Percentiles rank a stretch among this genome's conserved stretches.
These are phyloP conservation scores for Hysterangium stoloniferum DNA, from an alignment of 768 basidiomycete genomes.

Conservation along the genomic window DNA sequence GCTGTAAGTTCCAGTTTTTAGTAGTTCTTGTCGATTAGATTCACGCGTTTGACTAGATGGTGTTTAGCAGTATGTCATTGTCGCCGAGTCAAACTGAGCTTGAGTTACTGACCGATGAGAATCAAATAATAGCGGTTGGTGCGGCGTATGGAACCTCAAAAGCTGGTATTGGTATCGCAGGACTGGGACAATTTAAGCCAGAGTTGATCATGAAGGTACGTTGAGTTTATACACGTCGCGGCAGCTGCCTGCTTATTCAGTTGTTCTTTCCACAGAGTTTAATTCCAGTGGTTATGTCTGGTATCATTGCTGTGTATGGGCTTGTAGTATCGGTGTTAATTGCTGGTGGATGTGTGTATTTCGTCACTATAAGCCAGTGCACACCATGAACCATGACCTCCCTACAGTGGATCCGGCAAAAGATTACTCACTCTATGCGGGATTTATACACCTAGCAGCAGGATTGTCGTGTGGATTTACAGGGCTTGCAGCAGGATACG, in stretches of 20 bases:
- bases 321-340: conserved; percentile 94
- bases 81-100: too few relatives aligned
- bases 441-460: conserved; percentile 88
- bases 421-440: conserved; percentile 76
- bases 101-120: neutral
- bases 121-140: conserved; percentile 57
- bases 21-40: neutral
- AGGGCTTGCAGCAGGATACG: conserved; percentile 88
- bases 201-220: conserved; percentile 97
- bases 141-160: conserved; percentile 97
- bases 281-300: conserved; percentile 97
- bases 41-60: conserved; percentile 56
- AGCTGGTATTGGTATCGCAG: conserved; percentile 94
- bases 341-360: conserved; percentile 39
- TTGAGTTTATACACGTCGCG: conserved; percentile 1
- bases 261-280: conserved; percentile 51
- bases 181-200: conserved; percentile 87
- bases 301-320: conserved; percentile 96
- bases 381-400: neutral
- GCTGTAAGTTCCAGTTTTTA: conserved; percentile 48
- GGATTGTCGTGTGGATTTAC: conserved; percentile 88
- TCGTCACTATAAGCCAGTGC: neutral
- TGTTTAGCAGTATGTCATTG: conserved; percentile 79
- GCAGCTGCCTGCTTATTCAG: neutral
- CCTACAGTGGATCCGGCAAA: conserved; percentile 48